Base-by-base conservation (phyloP, 768 basidiomycete genomes). In the Lactifluus pinguis region DNA sequence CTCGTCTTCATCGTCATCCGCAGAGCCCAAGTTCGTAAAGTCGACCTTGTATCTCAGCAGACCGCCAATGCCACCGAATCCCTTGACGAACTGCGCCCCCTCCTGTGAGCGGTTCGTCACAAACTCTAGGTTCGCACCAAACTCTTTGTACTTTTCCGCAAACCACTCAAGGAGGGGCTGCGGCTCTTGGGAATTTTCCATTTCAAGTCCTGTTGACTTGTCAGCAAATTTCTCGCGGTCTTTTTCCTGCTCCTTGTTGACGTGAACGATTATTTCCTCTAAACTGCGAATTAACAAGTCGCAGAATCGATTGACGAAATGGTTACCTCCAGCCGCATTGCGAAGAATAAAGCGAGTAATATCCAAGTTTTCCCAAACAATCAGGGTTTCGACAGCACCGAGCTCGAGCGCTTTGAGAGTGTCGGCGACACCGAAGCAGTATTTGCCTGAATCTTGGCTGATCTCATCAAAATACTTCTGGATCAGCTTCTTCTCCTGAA, bases 401-500 rank as follows among this genome's bases (percentile, higher is more conserved):
- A 99, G 83, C 69, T 99, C 97, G 52, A 99, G 83, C 15, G 89
- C 92, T 72, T 95, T 97, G 65, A 99, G 81, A 1, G 95, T 98
- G 71, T 99, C 97, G 15, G 92, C 92, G 63, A 99, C 84, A 75
- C 97, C 97, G 72, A 95, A 98, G 76, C 95, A 97, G 77, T 95
- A 98, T 73, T 87, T 91, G 68, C 85, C 91, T 39, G 92, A 93
- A 69, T 99, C 97, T 72, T 92, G 90, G 68, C 94, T 95, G 76
- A 99, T 99, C 76, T 99, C 97, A 69, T 98, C 95, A 72, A 99
- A 99, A 79, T 98, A 98, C 72, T 83, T 89, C 73, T 98, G 95
- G 68, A 99, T 98, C 52, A 99, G 84, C 72, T 80, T 87, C 80
- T 98, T 98, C 79, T 99, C 97, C 74, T 98, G 95, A 38, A 99